phyloP scores from a whole-genome alignment of 352 stramenopile species.

The Elongisporangium undulatum region DNA sequence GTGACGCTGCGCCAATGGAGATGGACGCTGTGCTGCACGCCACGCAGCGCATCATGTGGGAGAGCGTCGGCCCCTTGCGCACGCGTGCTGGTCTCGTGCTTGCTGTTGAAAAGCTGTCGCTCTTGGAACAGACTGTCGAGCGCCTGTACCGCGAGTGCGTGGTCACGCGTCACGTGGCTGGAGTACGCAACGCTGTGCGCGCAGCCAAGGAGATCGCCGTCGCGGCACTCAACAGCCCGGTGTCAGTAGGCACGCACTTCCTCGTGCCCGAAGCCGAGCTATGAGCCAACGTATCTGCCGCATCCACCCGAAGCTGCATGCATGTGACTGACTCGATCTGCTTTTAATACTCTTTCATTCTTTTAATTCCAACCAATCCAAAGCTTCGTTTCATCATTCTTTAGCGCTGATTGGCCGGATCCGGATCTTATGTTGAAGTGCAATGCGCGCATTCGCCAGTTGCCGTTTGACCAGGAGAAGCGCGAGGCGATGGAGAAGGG shows the following conservation, averaged over 20 bases:
- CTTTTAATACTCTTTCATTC: not conserved
- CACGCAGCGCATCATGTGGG: slow-evolving; percentile 90
- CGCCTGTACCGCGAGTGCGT: slow-evolving; percentile 66
- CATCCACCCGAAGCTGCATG: not conserved
- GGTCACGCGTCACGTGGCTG: slow-evolving; percentile 71
- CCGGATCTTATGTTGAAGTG: not conserved
- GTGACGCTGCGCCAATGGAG: slow-evolving; percentile 41
- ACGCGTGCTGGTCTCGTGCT: slow-evolving; percentile 65
- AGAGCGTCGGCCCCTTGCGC: slow-evolving; percentile 90
- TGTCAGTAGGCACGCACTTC: slow-evolving; percentile 90
- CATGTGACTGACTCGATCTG: not conserved
- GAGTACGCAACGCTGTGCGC: slow-evolving; percentile 86
- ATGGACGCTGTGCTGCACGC: slow-evolving; percentile 57
- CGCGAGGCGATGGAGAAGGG: not conserved
- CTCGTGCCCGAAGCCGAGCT: slow-evolving; percentile 44
- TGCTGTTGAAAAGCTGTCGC: slow-evolving; percentile 76
- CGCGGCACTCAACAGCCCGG: slow-evolving; percentile 69
- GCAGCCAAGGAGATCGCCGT: slow-evolving; percentile 85
- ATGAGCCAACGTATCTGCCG: not conserved
- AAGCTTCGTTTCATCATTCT: not conserved
- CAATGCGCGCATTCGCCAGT: not conserved
- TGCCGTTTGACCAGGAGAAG: not conserved
- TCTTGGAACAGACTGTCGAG: slow-evolving; percentile 74
- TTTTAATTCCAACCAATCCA: not conserved
- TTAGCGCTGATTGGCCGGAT: not conserved